phyloP scores from a whole-genome alignment of 1,284 basidiomycete species.

The Butyriboletus appendiculatus region DNA sequence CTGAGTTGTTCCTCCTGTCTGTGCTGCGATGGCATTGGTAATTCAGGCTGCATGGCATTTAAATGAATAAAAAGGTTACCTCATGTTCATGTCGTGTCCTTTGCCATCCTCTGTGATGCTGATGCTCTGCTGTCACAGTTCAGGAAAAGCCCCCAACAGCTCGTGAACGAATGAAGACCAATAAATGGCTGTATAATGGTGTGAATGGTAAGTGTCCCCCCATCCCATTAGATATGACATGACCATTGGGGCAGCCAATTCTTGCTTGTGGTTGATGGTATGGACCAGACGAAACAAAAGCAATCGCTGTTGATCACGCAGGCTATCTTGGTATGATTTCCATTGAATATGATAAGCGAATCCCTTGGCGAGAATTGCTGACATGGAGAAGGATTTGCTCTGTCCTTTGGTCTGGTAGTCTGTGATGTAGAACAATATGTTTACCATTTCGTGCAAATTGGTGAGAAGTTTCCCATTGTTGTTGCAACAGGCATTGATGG shows the following conservation, averaged over 20 bases:
- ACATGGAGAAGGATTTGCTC: neutral
- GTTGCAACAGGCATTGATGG: neutral
- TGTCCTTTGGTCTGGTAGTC: constrained; percentile 23
- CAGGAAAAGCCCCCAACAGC: neutral
- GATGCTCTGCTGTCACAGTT: neutral
- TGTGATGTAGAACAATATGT: constrained; percentile 31
- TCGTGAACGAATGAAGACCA: neutral
- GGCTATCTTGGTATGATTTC: neutral
- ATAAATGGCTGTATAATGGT: neutral
- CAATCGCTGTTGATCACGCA: neutral
- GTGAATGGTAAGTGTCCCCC: neutral
- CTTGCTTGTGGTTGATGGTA: neutral
- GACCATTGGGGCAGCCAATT: neutral
- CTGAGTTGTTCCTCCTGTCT: too few relatives aligned
- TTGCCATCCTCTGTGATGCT: too few relatives aligned
- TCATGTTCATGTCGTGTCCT: too few relatives aligned
- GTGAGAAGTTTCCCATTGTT: constrained; percentile 22
- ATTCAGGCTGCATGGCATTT: too few relatives aligned
- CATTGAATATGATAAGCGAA: neutral
- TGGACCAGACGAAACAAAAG: neutral
- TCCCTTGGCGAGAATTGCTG: constrained; percentile 1
- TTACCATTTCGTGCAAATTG: neutral
- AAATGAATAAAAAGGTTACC: too few relatives aligned
- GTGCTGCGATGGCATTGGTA: too few relatives aligned
- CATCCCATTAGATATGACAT: neutral